phyloP scores from a whole-genome alignment of 345 rosid species.

The Laguncularia racemosa region DNA sequence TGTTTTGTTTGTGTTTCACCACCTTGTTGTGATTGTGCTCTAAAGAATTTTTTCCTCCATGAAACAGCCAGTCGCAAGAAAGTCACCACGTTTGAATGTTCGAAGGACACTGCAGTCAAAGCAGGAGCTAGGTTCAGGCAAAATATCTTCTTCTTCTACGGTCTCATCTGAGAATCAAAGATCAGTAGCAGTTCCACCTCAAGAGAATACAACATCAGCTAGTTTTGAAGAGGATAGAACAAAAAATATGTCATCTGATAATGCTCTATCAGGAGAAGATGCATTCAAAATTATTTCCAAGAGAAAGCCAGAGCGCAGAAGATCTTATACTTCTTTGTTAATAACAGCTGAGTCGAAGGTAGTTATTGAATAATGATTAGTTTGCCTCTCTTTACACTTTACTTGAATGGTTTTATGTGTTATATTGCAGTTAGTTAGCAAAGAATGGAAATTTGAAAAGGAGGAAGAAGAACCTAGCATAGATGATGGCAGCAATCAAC shows the following conservation, averaged over 20 bases:
- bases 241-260: constrained; percentile 23
- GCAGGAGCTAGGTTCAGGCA: constrained; percentile 14
- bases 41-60: constrained; percentile 4
- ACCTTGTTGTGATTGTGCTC: too few relatives aligned
- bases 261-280: constrained; percentile 15
- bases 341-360: constrained; percentile 73
- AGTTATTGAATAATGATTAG: not conserved
- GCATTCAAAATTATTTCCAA: constrained; percentile 22
- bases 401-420: constrained; percentile 13
- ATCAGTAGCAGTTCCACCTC: constrained; percentile 17
- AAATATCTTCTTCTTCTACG: constrained; percentile 20
- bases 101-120: constrained; percentile 30
- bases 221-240: constrained; percentile 1
- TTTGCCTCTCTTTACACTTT: too few relatives aligned
- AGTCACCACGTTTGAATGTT: constrained; percentile 21
- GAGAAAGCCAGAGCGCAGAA: constrained; percentile 66
- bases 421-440: constrained; percentile 46
- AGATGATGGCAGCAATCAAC: constrained; percentile 65
- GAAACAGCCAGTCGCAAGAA: constrained; percentile 31
- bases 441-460: constrained; percentile 30
- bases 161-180: constrained; percentile 27
- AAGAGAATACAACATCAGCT: constrained; percentile 20
- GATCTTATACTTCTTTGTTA: constrained; percentile 76
- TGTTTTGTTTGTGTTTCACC: too few relatives aligned
- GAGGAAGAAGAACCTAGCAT: constrained; percentile 54